A percentile compares a stretch with the other conserved stretches of the same genome.
phyloP scores from a whole-genome alignment of 331 rosid genomes.

The Phaseolus coccineus region DNA sequence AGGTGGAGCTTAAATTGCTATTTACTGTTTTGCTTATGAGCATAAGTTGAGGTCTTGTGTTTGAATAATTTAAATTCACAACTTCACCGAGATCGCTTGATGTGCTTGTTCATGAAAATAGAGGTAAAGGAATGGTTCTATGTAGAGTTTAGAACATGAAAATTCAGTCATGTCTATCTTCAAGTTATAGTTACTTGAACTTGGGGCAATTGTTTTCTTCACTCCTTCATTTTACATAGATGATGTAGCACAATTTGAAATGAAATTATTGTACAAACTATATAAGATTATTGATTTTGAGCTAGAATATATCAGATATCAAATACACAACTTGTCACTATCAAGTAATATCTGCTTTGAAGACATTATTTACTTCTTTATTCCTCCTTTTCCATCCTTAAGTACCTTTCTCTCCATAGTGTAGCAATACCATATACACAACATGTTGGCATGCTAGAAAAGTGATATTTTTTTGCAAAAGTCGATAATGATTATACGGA shows the following conservation, averaged over 20 bases:
- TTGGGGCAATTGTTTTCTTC: neutral
- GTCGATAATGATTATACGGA: neutral
- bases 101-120: neutral
- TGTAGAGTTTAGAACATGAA: neutral
- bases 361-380: too few relatives aligned
- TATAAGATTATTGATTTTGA: neutral
- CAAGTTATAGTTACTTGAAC: neutral
- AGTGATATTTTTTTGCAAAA: slow-evolving; percentile 11
- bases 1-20: too few relatives aligned
- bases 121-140: neutral
- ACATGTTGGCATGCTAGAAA: slow-evolving; percentile 17
- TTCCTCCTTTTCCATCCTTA: slow-evolving; percentile 6
- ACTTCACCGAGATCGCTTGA: neutral
- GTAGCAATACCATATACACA: slow-evolving; percentile 6
- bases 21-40: neutral
- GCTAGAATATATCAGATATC: neutral
- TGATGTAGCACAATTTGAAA: too few relatives aligned
- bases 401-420: slow-evolving; percentile 5
- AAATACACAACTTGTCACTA: slow-evolving; percentile 16
- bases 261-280: too few relatives aligned
- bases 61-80: neutral
- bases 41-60: neutral
- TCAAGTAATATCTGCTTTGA: too few relatives aligned
- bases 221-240: too few relatives aligned
- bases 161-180: neutral